Evolutionary conservation across 352 stramenopile genomes (phyloP), one percentile per base, ranked within the genome.

Genomic region (Phytophthora melonis): DNA sequence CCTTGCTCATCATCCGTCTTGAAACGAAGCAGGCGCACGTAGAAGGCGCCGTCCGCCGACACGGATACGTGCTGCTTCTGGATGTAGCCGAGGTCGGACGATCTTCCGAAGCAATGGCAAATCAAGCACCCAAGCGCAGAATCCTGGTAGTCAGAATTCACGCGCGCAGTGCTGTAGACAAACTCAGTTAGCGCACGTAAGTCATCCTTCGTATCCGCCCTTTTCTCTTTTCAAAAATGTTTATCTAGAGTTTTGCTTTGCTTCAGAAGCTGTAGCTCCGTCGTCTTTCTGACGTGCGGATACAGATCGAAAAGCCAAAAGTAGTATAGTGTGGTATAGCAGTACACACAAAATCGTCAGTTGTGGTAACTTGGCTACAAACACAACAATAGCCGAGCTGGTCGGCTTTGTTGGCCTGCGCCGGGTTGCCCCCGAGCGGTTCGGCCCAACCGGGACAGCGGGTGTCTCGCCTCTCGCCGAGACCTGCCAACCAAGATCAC

Each of bases 21-120:
- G 5, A 81, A 16, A 0, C 75, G 71, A 0, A 79, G 27, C 4
- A 85, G 72, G 5, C 62, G 63, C 2, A 84, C 19, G 56, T 78
- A 83, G 47, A 83, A 62, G 5, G 68, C 32, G 0, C 59, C 50
- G 30, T 61, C 74, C 10, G 39, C 47, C 27, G 69, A 66, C 21
- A 79, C 58, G 10, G 69, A 71, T 11, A 79, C 27, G 11, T 72
- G 67, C n/a, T 74, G 59, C 25, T 77, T 81, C 1, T 27, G 54
- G 0, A 83, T 27, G 9, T 77, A 56, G 3, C 64, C 30, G 0
- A 79, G 32, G n/a, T 83, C 64, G 0, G 70, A 83, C 0, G 77
- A 74, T 1, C 68, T 65, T 0, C 65, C 66, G 36, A 87, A 83
- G 9, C 77, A 57, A 39, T 79, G 79, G 67, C 72, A 78, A 56